phyloP scores from a whole-genome alignment of 768 basidiomycete genomes.

The Phaeolepiota aurea region DNA sequence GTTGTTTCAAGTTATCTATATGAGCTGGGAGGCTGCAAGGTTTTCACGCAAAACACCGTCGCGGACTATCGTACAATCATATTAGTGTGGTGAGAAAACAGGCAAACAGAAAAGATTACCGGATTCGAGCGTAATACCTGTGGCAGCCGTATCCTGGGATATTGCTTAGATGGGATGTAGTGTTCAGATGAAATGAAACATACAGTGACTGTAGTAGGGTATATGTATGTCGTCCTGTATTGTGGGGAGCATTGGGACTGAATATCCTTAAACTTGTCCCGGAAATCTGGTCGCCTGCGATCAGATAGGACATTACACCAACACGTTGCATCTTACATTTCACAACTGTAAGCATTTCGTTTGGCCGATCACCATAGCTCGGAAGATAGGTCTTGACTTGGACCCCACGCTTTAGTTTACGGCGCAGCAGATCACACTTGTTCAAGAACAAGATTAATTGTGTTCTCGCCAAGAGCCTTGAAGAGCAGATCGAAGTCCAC shows the following conservation, averaged over 20 bases:
- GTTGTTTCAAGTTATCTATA: no score
- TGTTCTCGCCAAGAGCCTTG: conserved; percentile 51
- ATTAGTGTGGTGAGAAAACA: neutral
- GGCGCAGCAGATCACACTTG: conserved; percentile 60
- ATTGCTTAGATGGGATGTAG: conserved; percentile 1
- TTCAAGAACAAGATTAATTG: conserved; percentile 60
- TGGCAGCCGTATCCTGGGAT: conserved; percentile 52
- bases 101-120: conserved; percentile 24
- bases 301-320: no score
- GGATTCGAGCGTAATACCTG: conserved; percentile 49
- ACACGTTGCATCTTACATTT: conserved; percentile 45
- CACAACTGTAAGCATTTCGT: conserved; percentile 53
- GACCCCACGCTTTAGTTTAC: conserved; percentile 55
- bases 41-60: conserved; percentile 56
- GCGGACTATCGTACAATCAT: conserved; percentile 30
- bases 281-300: conserved; percentile 36
- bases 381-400: conserved; percentile 50
- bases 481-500: conserved; percentile 64
- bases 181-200: conserved; percentile 12
- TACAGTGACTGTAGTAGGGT: conserved; percentile 64
- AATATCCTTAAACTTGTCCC: conserved; percentile 63
- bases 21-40: conserved; percentile 42
- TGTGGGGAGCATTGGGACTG: conserved; percentile 48
- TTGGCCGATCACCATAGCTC: conserved; percentile 61
- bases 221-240: conserved; percentile 51